Evolutionary conservation across 192 early-diverging fungal species (phyloP).

Genomic region (Coemansia sp.): DNA sequence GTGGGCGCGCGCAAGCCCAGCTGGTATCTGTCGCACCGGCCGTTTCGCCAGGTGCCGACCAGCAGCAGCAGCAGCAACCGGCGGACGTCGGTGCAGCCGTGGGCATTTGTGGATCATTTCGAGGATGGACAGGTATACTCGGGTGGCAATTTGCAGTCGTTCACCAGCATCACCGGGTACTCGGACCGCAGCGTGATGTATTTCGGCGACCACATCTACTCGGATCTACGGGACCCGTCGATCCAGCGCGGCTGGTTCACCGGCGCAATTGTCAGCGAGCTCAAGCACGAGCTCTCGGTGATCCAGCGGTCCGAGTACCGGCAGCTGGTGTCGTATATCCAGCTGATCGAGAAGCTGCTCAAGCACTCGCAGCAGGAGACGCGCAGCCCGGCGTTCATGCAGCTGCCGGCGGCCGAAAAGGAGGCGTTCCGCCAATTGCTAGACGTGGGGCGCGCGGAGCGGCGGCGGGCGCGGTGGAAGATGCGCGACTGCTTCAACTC

Average conservation of each 20-base stretch:
- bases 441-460: slow-evolving; percentile 50
- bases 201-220: slow-evolving; percentile 63
- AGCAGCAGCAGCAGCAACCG: background rate
- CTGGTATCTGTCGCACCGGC: slow-evolving; percentile 57
- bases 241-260: slow-evolving; percentile 63
- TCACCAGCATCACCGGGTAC: slow-evolving; percentile 56
- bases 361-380: slow-evolving; percentile 56
- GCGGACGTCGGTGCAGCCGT: slow-evolving; percentile 42
- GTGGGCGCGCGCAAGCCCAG: slow-evolving; percentile 57
- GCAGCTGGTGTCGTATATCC: slow-evolving; percentile 51
- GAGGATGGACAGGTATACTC: slow-evolving; percentile 58
- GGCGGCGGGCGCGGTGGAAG: slow-evolving; percentile 40
- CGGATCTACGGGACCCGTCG: slow-evolving; percentile 58
- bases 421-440: slow-evolving; percentile 40
- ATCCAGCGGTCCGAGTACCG: slow-evolving; percentile 53
- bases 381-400: slow-evolving; percentile 18
- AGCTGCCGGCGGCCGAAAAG: slow-evolving; percentile 17
- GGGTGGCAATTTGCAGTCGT: slow-evolving; percentile 57
- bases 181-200: slow-evolving; percentile 58
- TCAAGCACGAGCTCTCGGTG: slow-evolving; percentile 54
- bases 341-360: slow-evolving; percentile 55
- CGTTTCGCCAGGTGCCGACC: slow-evolving; percentile 55
- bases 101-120: slow-evolving; percentile 54
- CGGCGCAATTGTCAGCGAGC: slow-evolving; percentile 59
- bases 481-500: slow-evolving; percentile 54